Base-by-base conservation (phyloP, 2,329 filamentous ascomycete genomes). In the Fusarium cyanostomum region DNA sequence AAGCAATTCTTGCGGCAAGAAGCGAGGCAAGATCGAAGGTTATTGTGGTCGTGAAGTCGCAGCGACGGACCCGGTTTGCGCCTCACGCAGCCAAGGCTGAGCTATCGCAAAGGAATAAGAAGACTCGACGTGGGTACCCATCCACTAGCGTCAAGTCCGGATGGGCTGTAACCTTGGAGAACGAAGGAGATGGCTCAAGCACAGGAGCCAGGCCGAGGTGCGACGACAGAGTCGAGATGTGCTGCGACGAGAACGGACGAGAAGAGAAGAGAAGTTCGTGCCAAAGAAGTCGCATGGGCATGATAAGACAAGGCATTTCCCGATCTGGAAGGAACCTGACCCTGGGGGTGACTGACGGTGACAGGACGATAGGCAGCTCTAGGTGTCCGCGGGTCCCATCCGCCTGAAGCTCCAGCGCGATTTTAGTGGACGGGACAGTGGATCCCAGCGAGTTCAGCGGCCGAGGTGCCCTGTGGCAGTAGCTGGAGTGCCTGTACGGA, bases 281-380 rank as follows among this genome's bases (percentile, higher is more conserved):
- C 41, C 49, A 64, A 64, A 56, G 43, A 34, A 34, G 62, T 66
- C 62, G 42, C 38, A 37, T 56, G 48, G 52, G 41, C 52, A 41
- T 60, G 51, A 43, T 54, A 15, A 66, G 62, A 65, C 65, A 61
- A 61, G 58, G 58, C 58, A 63, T 51, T 51, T 54, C 62, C 62
- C 43, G 56, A 65, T 66, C 48, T 37, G 62, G 62, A 66, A 65
- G 62, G 56, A 58, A 63, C 46, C 51, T 62, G 61, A 58, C 53
- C 57, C 58, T 55, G 51, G 52, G 38, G 52, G 53, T 64, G 62
- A 66, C 62, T 21, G 21, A 35, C 44, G 18, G 44, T 37, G 44
- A 35, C 44, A 48, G 27, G 39, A 26, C 39, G 30, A 37, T 59
- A 64, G 62, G 57, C 62, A 62, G 35, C 48, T 58, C 52, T 59